Conservation (phyloP, 2,329 filamentous ascomycete genomes). For the Fusarium avenaceum region DNA sequence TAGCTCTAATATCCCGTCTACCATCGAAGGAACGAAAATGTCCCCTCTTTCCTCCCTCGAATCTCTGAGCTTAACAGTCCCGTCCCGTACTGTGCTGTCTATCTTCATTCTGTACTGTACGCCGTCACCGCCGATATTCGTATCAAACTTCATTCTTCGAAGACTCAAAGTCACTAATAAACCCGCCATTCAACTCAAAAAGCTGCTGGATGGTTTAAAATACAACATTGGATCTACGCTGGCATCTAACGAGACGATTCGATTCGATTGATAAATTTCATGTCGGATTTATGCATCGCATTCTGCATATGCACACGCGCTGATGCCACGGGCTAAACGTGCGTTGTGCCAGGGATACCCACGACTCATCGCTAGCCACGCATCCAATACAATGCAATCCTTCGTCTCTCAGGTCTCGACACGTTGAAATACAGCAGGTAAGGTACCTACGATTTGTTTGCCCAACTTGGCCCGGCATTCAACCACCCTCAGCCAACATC, state of each 20-base stretch:
- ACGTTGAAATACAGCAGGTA: conserved; percentile 12
- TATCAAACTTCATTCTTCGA: neutral
- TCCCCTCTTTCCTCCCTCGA: conserved; percentile 41
- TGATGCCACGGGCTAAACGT: conserved; percentile 41
- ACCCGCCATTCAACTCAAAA: neutral
- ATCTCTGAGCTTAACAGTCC: neutral
- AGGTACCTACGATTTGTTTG: conserved; percentile 26
- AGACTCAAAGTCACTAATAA: neutral
- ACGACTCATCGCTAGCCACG: conserved; percentile 28
- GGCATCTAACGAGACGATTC: conserved; percentile 9
- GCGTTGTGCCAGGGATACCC: conserved; percentile 29
- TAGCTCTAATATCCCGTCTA: conserved; percentile 3
- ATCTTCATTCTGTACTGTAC: conserved; percentile 11
- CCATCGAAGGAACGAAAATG: conserved; percentile 4
- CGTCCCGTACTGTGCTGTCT: conserved; percentile 13
- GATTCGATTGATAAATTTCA: conserved; percentile 1
- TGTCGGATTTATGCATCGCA: conserved; percentile 37
- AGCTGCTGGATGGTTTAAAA: neutral
- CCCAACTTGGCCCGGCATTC: conserved; percentile 25
- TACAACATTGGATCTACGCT: conserved; percentile 5
- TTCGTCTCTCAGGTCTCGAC: conserved; percentile 11
- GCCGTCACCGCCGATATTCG: neutral
- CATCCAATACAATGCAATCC: conserved; percentile 18
- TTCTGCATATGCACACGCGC: conserved; percentile 34
- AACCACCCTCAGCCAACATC: conserved; percentile 9